Base-by-base conservation (phyloP, 2,329 filamentous ascomycete genomes). In the Dothideomycetes sp. region DNA sequence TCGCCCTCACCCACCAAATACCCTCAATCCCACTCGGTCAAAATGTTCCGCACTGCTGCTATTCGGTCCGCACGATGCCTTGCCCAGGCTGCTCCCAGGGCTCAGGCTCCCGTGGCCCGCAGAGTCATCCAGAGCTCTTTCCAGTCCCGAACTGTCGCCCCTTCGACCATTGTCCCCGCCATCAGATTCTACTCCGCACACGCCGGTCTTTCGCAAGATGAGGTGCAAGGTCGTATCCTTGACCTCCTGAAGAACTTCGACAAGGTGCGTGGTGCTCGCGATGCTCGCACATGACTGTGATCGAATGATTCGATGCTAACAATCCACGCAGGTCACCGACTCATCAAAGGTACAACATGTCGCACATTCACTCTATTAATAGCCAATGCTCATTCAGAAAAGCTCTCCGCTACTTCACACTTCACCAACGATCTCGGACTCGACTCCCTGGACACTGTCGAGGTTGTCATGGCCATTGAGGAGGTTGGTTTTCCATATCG, bases 391-490 rank as follows among this genome's bases (percentile, higher is more conserved):
- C n/a, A 41, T 34, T 2, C 9, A n/a, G 4, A 15, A 45, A 55
- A 96, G 89, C 85, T 98, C 62, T 85, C 79, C 57, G 68, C 77
- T 48, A 73, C 70, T 39, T 81, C 89, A 44, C 88, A 96, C 76
- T 98, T 98, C 69, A 76, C 86, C 61, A 96, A 95, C 65, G 62
- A 98, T 68, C 83, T 98, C 49, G 91, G 88, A 50, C 73, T 98
- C 57, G 91, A 98, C 72, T 93, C 84, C 69, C 77, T 98, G 65
- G 91, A 98, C 65, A 95, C 91, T 48, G 91, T 98, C 49, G 91
- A 98, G 75, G 91, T 98, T 52, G 91, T 98, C 56, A 98, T 98
- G 91, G 91, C 91, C 51, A 96, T 98, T 68, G 91, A 98, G 77
- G 91, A 98, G 80, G 83, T 87, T 67, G 49, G 64, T 34, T 15